Evolutionary conservation across 164 flowering plant genomes (phyloP).

Genomic region (Nymphaea thermarum): DNA sequence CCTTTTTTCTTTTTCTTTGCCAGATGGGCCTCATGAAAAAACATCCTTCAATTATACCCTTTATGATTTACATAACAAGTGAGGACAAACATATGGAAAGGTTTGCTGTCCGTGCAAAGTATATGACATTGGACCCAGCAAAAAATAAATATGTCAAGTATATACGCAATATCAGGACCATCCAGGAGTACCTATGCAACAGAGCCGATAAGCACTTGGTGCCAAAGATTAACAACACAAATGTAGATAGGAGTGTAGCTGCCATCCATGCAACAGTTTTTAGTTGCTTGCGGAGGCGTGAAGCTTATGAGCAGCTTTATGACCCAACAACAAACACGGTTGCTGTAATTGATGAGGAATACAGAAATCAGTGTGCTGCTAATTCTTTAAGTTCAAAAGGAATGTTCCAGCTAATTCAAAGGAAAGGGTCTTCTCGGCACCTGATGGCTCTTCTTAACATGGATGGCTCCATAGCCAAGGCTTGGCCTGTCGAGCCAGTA

Average conservation of each 20-base stretch:
- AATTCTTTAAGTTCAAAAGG: conserved; percentile 76
- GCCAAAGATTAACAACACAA: conserved; percentile 82
- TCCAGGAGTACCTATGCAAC: conserved; percentile 76
- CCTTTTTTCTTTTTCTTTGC: conserved; percentile 6
- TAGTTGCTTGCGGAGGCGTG: conserved; percentile 74
- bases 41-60: conserved; percentile 83
- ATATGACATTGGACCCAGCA: conserved; percentile 88
- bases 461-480: conserved; percentile 86
- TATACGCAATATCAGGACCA: conserved; percentile 75
- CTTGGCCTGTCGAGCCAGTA: conserved; percentile 64
- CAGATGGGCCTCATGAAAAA: conserved; percentile 96
- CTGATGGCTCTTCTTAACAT: conserved; percentile 74
- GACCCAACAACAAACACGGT: conserved; percentile 67
- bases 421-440: conserved; percentile 74
- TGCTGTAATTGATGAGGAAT: conserved; percentile 54
- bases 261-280: conserved; percentile 92
- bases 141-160: conserved; percentile 86
- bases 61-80: conserved; percentile 78
- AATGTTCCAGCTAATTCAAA: conserved; percentile 80
- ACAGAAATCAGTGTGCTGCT: conserved; percentile 69
- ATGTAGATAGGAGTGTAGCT: conserved; percentile 86
- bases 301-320: conserved; percentile 65
- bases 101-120: conserved; percentile 89
- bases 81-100: conserved; percentile 84
- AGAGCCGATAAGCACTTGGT: conserved; percentile 88